Conservation (phyloP, 2,329 filamentous ascomycete species). For the Hypoxylon sp. region DNA sequence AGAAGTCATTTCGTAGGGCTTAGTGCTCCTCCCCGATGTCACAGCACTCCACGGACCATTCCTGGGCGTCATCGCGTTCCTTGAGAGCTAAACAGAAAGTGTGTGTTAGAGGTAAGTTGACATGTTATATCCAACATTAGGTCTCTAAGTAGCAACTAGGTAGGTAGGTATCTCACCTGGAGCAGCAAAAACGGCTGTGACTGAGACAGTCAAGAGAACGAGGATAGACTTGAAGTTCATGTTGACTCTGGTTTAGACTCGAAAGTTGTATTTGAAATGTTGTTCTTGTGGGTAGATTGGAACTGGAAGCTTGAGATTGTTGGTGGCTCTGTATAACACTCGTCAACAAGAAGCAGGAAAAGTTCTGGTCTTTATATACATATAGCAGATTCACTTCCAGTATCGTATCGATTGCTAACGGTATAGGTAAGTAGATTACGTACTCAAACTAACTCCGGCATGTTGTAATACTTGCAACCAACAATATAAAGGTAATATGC, state of each 20-base stretch:
- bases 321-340: not conserved
- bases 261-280: not conserved
- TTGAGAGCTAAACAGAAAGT: constrained; percentile 1
- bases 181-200: constrained; percentile 5
- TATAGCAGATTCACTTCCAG: not conserved
- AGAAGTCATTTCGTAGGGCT: not conserved
- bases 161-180: constrained; percentile 2
- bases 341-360: not conserved
- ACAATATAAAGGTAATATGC: not conserved
- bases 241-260: constrained; percentile 1
- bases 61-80: constrained; percentile 10
- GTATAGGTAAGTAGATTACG: not conserved
- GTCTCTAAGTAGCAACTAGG: no score
- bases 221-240: constrained; percentile 11
- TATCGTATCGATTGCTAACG: not conserved
- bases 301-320: not conserved
- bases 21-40: constrained; percentile 6
- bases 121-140: not conserved
- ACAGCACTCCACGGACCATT: constrained; percentile 12
- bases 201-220: constrained; percentile 5
- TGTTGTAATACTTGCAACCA: not conserved
- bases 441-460: not conserved
- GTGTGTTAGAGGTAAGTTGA: not conserved
- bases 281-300: not conserved
- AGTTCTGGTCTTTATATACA: constrained; percentile 2